These are phyloP conservation scores for Plasmodium malariae DNA, from an alignment of 169 alveolate genomes.

Conservation along the genomic window DNA sequence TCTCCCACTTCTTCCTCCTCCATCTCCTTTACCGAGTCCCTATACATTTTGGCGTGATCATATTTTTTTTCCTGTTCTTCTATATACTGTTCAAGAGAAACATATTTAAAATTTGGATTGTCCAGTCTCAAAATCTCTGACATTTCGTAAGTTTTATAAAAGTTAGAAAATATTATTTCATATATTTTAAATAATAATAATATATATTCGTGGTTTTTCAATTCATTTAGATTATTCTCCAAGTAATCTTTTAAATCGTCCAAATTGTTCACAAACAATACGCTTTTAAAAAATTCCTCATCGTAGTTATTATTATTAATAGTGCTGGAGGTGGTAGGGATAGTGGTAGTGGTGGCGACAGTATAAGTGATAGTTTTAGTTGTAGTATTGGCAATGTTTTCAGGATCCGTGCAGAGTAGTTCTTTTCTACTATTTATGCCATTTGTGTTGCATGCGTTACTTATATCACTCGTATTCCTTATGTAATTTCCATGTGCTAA, in stretches of 20 bases:
- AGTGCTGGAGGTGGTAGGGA: too few species aligned
- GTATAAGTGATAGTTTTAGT: too few species aligned
- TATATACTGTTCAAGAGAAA: conserved; percentile 39
- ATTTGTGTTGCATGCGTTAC: too few species aligned
- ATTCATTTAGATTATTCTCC: conserved; percentile 36
- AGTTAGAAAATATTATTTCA: conserved; percentile 52
- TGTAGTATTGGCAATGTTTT: too few species aligned
- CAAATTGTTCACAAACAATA: conserved; percentile 18
- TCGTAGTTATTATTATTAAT: neutral
- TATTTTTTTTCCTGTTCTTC: conserved; percentile 15
- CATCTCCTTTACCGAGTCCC: neutral
- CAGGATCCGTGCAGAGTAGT: too few species aligned
- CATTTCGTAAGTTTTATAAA: conserved; percentile 26
- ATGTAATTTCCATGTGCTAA: neutral
- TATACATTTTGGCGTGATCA: neutral
- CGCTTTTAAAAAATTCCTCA: neutral
- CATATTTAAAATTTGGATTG: conserved; percentile 44
- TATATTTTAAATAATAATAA: conserved; percentile 62
- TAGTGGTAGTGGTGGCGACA: too few species aligned
- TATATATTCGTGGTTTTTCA: conserved; percentile 62
- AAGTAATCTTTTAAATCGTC: conserved; percentile 32
- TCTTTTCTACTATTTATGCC: too few species aligned
- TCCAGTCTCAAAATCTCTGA: conserved; percentile 32
- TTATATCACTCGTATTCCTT: neutral
- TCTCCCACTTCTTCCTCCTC: conserved; percentile 6